Evolutionary conservation across 768 basidiomycete genomes (phyloP), one percentile per base, ranked within the genome.

Genomic region (Tubosaeta sp.): DNA sequence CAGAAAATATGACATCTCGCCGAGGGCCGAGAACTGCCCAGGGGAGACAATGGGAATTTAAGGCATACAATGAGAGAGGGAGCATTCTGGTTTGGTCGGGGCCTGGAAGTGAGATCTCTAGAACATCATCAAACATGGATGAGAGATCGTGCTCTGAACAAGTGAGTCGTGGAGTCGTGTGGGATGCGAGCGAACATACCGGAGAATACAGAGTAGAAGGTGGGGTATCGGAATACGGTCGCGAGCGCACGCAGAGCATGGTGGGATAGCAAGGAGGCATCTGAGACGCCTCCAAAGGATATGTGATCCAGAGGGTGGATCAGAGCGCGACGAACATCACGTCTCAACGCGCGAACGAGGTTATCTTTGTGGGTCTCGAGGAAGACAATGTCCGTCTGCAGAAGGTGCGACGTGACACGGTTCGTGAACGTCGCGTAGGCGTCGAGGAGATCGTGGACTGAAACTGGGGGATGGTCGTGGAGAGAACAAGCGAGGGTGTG

Each of bases 371-470:
- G 59, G 13, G 54, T 51, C 41, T 59, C 53, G 43, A 83, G 57
- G 8, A 65, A 52, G 35, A 46, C 35, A 43, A 38, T 11, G 18
- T 39, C 50, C 4, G 29, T 18, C 11, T 43, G 57, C 18, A 58
- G 51, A 51, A 24, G 21, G 14, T 40, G 55, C 10, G 58, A 54
- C 34, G 65, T 70, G 48, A 85, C 66, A 24, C 79, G 74, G 25
- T 65, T 63, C 0, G 75, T 74, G 38, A 87, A 70, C 0, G 74
- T 70, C 55, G 67, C 71, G 58, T 87, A 87, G 11, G 85, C 82
- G 60, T 87, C 83, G 35, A 76, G 68, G 52, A 86, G 66, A 63
- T 83, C 82, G 56, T 82, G 79, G 24, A 70, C 50, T 1, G 76
- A 71, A n/a, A 79, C 64, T 29, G 63, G 55, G 7, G 68, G 65